A percentile compares a stretch with the other conserved stretches of the same genome.
These are phyloP conservation scores for Backusella morwellensis DNA, from an alignment of 192 early-diverging fungal genomes.

Conservation along the genomic window DNA sequence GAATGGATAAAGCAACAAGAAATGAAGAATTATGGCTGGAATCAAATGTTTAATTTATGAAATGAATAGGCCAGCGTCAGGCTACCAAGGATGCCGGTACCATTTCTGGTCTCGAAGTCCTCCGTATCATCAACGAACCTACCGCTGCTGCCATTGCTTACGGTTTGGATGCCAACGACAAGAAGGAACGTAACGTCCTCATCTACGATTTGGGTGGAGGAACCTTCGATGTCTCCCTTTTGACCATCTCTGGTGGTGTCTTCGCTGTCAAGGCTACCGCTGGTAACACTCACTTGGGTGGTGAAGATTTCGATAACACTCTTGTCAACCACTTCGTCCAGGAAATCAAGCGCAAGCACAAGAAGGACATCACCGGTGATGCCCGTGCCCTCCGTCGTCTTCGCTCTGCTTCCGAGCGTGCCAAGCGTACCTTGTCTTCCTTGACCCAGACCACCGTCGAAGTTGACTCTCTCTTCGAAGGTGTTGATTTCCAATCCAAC, in stretches of 20 bases:
- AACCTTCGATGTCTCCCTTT: conserved; percentile 97
- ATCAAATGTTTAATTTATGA: too few species aligned
- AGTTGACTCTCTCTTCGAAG: conserved; percentile 76
- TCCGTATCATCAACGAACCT: conserved; percentile 92
- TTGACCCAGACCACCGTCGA: conserved; percentile 67
- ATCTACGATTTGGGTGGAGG: conserved; percentile 98
- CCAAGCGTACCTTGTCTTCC: conserved; percentile 76
- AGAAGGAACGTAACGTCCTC: conserved; percentile 91
- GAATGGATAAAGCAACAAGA: too few species aligned
- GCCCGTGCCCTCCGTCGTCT: conserved; percentile 73
- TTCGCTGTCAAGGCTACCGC: conserved; percentile 95
- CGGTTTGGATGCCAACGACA: conserved; percentile 89
- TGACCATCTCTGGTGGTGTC: conserved; percentile 94
- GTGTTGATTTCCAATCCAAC: too few species aligned
- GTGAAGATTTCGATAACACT: conserved; percentile 98
- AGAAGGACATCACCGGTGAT: conserved; percentile 70
- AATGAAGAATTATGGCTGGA: too few species aligned
- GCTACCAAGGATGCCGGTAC: conserved; percentile 90
- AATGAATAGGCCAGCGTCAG: conserved; percentile 69
- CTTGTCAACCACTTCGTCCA: conserved; percentile 89
- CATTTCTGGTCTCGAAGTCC: conserved; percentile 83
- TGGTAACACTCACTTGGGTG: conserved; percentile 97
- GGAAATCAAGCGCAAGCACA: conserved; percentile 74
- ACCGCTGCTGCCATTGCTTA: conserved; percentile 92
- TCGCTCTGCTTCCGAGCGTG: conserved; percentile 73